Evolutionary conservation across 768 basidiomycete genomes (phyloP).

Genomic region (Tricholoma matsutake): DNA sequence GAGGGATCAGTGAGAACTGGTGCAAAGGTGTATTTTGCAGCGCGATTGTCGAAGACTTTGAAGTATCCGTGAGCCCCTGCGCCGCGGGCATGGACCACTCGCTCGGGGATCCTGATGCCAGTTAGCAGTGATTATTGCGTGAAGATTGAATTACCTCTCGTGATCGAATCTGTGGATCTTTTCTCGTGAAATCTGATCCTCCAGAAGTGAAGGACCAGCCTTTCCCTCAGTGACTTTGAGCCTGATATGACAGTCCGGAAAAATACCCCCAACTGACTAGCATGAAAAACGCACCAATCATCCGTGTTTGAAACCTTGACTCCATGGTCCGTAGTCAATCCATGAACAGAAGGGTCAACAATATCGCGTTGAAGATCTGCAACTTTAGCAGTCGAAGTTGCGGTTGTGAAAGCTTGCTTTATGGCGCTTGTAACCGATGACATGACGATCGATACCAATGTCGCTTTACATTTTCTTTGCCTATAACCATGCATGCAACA

Average conservation of each 20-base stretch:
- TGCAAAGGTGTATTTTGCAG: slow-evolving; percentile 70
- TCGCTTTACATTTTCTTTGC: not conserved
- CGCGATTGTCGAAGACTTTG: slow-evolving; percentile 63
- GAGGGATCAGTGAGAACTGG: slow-evolving; percentile 69
- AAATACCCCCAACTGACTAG: slow-evolving; percentile 1
- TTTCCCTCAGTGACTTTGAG: slow-evolving; percentile 46
- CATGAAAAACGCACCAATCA: slow-evolving; percentile 46
- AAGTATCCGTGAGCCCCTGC: slow-evolving; percentile 82
- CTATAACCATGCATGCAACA: not conserved
- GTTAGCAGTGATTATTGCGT: too few relatives aligned
- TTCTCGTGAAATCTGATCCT: slow-evolving; percentile 72
- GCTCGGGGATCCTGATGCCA: slow-evolving; percentile 62
- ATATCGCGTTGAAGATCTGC: slow-evolving; percentile 32
- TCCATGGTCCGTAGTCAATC: slow-evolving; percentile 62
- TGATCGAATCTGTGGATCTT: slow-evolving; percentile 83
- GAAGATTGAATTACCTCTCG: slow-evolving; percentile 45
- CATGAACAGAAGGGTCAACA: slow-evolving; percentile 24
- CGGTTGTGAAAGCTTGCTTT: slow-evolving; percentile 21
- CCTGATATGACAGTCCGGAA: slow-evolving; percentile 33
- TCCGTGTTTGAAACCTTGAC: slow-evolving; percentile 59
- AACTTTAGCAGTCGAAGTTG: slow-evolving; percentile 30
- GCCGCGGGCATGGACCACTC: slow-evolving; percentile 72
- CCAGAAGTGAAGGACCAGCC: slow-evolving; percentile 71
- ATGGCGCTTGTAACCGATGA: slow-evolving; percentile 2
- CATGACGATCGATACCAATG: not conserved